Evolutionary conservation across 805 yeast genomes (phyloP).

Genomic region (Cyberlindnera meyerae): DNA sequence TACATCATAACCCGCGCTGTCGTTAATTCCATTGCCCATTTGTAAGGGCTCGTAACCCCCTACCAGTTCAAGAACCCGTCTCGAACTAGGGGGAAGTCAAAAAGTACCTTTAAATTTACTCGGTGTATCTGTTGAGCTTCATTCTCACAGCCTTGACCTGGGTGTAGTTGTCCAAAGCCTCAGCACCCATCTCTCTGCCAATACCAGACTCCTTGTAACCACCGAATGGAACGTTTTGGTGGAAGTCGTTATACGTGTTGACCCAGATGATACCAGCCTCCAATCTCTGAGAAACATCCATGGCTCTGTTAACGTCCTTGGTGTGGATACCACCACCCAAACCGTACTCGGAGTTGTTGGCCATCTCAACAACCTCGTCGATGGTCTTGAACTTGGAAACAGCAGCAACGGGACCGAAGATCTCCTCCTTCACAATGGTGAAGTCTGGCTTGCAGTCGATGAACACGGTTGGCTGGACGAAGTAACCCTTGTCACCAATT

Average conservation of each 20-base stretch:
- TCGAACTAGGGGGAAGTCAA: neutral
- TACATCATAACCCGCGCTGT: too few species aligned
- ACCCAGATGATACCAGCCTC: constrained; percentile 64
- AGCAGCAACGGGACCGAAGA: constrained; percentile 65
- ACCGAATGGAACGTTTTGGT: constrained; percentile 64
- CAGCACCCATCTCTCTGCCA: constrained; percentile 71
- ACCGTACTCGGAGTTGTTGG: constrained; percentile 58
- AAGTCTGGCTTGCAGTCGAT: constrained; percentile 47
- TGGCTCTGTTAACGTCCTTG: constrained; percentile 46
- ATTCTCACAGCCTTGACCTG: constrained; percentile 65
- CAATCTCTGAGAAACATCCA: constrained; percentile 48
- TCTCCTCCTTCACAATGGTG: constrained; percentile 56
- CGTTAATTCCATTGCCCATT: too few species aligned
- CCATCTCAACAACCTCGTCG: constrained; percentile 50
- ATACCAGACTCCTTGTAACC: constrained; percentile 65
- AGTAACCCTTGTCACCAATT: constrained; percentile 53
- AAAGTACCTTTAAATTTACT: constrained; percentile 9
- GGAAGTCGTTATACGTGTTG: constrained; percentile 66
- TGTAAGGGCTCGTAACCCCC: neutral
- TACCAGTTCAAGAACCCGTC: too few species aligned
- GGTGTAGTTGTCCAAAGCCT: constrained; percentile 59
- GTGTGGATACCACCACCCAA: constrained; percentile 68
- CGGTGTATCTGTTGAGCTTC: constrained; percentile 27
- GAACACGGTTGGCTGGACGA: constrained; percentile 58
- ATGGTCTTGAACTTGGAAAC: constrained; percentile 51